Percentiles rank a stretch among this genome's conserved stretches.
phyloP scores from a whole-genome alignment of 2,329 filamentous ascomycete genomes.

The Pseudopithomyces chartarum region DNA sequence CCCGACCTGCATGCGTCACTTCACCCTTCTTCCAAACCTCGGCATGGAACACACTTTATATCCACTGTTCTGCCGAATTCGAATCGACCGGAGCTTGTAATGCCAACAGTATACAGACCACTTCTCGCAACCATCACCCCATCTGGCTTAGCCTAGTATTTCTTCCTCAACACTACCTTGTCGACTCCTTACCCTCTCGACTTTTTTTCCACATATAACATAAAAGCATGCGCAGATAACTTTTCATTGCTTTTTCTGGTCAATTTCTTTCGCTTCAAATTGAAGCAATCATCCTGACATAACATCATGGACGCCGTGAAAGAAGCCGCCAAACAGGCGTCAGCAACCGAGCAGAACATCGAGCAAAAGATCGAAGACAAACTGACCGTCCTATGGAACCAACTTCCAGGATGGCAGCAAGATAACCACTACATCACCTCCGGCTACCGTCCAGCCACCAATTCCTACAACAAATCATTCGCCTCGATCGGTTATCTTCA shows the following conservation, averaged over 20 bases:
- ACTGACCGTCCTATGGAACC: conserved; percentile 54
- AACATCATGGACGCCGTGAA: conserved; percentile 36
- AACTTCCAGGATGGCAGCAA: conserved; percentile 52
- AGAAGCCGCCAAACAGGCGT: conserved; percentile 18
- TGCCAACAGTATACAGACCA: neutral
- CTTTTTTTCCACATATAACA: neutral
- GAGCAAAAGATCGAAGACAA: conserved; percentile 50
- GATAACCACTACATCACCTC: conserved; percentile 73
- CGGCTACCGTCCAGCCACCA: conserved; percentile 68
- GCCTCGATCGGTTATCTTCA: conserved; percentile 66
- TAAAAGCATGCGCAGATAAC: no score
- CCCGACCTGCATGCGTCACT: conserved; percentile 12
- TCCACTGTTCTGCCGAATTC: neutral
- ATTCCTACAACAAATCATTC: conserved; percentile 64
- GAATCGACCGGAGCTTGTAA: neutral
- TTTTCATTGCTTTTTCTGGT: no score
- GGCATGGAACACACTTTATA: neutral
- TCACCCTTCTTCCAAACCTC: neutral
- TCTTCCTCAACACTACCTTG: neutral
- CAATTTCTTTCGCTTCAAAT: no score
- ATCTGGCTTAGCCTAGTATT: conserved; percentile 1
- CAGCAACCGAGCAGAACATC: conserved; percentile 25
- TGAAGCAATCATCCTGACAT: no score
- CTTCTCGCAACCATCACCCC: neutral
- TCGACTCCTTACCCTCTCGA: neutral